phyloP scores from a whole-genome alignment of 2,329 filamentous ascomycete genomes.

The Xylaria sp. region DNA sequence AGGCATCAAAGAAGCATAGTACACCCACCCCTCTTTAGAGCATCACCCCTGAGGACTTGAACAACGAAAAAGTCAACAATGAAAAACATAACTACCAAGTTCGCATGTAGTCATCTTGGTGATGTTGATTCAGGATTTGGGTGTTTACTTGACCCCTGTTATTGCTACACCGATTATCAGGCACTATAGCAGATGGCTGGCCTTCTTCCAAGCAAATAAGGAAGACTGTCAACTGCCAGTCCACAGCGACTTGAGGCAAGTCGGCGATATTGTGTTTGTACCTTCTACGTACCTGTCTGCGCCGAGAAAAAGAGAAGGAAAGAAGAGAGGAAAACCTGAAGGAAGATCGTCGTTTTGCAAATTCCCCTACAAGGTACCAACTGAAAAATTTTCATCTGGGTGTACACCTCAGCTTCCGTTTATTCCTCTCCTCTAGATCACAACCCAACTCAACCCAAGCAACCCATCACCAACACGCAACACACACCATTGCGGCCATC shows the following conservation, averaged over 20 bases:
- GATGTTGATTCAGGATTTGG: neutral
- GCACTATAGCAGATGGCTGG: neutral
- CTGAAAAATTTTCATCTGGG: no score
- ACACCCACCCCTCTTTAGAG: neutral
- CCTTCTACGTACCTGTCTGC: neutral
- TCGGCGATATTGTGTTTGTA: no score
- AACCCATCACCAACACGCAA: neutral
- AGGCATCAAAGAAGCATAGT: neutral
- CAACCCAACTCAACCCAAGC: neutral
- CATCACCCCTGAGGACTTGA: neutral
- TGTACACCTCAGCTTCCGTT: neutral
- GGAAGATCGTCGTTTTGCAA: no score
- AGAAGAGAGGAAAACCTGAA: neutral
- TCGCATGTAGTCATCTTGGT: neutral
- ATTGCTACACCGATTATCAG: neutral
- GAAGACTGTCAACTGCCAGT: neutral
- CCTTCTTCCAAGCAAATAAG: neutral
- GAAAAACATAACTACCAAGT: neutral
- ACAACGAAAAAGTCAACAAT: constrained; percentile 5
- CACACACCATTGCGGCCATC: neutral
- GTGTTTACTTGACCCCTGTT: neutral
- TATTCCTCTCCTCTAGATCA: neutral
- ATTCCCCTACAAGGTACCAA: no score
- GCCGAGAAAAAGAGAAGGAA: neutral
- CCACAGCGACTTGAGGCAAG: neutral